These are phyloP conservation scores for Fusarium pilosicola DNA, from an alignment of 2,329 filamentous ascomycete species.

Conservation along the genomic window DNA sequence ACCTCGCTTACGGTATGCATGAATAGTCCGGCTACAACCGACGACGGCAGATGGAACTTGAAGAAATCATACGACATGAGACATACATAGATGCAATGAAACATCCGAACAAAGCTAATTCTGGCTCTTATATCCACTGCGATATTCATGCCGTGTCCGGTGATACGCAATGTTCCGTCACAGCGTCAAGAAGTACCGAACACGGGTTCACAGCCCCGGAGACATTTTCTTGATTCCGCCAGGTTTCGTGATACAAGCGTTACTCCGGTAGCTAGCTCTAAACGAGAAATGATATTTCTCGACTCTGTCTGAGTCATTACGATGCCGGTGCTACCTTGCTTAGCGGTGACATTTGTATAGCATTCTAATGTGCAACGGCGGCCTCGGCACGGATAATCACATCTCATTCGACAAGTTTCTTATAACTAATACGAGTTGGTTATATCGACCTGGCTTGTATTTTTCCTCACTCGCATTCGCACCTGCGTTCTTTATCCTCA, in stretches of 20 bases:
- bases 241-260: background rate
- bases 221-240: too few relatives aligned
- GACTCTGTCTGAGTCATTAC: background rate
- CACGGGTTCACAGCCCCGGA: background rate
- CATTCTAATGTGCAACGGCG: background rate
- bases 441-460: background rate
- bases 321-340: background rate
- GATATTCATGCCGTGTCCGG: background rate
- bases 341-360: background rate
- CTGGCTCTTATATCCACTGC: background rate
- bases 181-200: rapidly evolving
- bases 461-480: background rate
- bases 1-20: too few relatives aligned
- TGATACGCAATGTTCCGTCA: rapidly evolving
- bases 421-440: rapidly evolving
- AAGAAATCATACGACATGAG: background rate
- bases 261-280: too few relatives aligned
- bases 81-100: background rate
- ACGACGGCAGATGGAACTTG: background rate
- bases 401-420: background rate
- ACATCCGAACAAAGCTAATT: background rate
- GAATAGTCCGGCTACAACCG: background rate
- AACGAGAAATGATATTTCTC: background rate
- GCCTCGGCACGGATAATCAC: background rate
- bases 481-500: too few relatives aligned